Base-by-base conservation (phyloP, 2,329 filamentous ascomycete species). In the Amphichorda felina region DNA sequence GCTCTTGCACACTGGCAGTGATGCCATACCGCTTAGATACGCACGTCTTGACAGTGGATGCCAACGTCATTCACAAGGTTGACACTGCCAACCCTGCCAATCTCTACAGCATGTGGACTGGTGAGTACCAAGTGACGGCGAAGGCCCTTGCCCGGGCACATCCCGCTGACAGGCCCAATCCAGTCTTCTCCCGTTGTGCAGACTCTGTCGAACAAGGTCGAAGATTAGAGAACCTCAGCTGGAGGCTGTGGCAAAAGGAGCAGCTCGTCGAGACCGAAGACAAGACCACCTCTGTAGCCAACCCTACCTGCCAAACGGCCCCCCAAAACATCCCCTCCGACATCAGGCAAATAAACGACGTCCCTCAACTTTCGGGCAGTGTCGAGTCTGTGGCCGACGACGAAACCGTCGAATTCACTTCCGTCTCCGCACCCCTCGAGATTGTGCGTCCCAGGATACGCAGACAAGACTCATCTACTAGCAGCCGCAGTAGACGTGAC, bases 41-140 rank as follows among this genome's bases (percentile, higher is more conserved):
- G 41, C 83, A 89, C 51, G 83, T 96, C 56, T 70, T 96, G 53
- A 87, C 86, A 43, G 83, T 96, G 57, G 87, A 95, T 65, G 79
- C 85, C 44, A 84, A 81, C 55, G 82, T 89, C 48, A 88, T 98
- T 57, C 84, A 91, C 68, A 86, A 93, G 57, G 86, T 96, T 51
- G 88, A 96, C 62, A 94, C 89, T 2, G 74, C 81, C 46, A 94
- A 94, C 57, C 80, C 85, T 19, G 85, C 94, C 62, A 93, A 88
- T 54, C 75, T 96, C 35, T 93, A 91, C 63, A 88, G 84, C 66
- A 93, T 96, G 75, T 94, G 88, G 87, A 89, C 86, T 57, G 85
- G 87, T 94, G 63, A 73, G 83, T 70, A 19, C 13, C 30, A 19
- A 14, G 4, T 8, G 13, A 8, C 27, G 8, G 27, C 4, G 4